Conservation (phyloP, 2,329 filamentous ascomycete species). For the Fusarium mangiferae region DNA sequence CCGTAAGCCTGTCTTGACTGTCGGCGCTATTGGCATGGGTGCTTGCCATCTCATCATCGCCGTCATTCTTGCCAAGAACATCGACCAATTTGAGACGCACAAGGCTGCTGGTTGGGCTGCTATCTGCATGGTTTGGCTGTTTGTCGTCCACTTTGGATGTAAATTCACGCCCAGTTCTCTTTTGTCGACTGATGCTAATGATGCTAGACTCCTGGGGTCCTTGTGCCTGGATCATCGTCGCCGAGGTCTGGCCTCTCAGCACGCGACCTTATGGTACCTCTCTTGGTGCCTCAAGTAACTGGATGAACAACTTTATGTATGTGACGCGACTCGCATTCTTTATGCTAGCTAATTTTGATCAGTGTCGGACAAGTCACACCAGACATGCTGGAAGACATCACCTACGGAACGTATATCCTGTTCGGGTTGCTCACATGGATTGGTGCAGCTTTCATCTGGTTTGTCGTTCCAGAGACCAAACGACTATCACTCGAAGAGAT, state of each 20-base stretch:
- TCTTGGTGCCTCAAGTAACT: constrained; percentile 73
- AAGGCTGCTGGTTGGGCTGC: constrained; percentile 75
- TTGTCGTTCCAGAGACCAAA: constrained; percentile 73
- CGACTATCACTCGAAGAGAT: constrained; percentile 72
- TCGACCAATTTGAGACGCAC: constrained; percentile 66
- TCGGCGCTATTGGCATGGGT: constrained; percentile 77
- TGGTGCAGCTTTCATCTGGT: constrained; percentile 70
- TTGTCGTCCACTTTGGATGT: constrained; percentile 77
- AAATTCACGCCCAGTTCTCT: rapidly evolving
- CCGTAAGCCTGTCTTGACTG: constrained; percentile 69
- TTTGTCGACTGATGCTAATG: neutral
- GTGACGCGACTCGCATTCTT: neutral
- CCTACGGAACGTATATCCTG: constrained; percentile 77
- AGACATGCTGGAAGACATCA: constrained; percentile 71
- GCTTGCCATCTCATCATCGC: constrained; percentile 77
- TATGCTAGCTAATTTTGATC: neutral
- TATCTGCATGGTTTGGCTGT: constrained; percentile 76
- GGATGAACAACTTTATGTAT: constrained; percentile 69
- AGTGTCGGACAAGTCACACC: constrained; percentile 75
- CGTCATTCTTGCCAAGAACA: constrained; percentile 72
- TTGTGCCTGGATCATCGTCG: constrained; percentile 78
- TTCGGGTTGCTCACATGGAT: constrained; percentile 73
- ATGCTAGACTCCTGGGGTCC: constrained; percentile 72
- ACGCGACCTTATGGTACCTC: constrained; percentile 77
- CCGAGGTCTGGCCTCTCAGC: constrained; percentile 79